These are phyloP conservation scores for Saksenaea oblongispora DNA, from an alignment of 371 early-diverging fungal species.

Conservation along the genomic window DNA sequence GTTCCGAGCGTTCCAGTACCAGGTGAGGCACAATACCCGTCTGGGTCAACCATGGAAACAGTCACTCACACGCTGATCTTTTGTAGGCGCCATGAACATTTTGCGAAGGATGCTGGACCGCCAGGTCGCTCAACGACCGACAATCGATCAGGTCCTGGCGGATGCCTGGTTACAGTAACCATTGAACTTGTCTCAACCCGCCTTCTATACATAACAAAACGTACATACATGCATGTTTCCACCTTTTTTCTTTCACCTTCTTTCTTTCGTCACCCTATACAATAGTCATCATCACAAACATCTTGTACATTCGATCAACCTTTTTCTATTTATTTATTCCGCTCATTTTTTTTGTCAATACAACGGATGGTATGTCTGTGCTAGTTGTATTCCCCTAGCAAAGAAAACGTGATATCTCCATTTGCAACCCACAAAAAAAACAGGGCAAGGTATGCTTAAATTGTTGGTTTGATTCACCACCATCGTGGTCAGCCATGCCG, in stretches of 20 bases:
- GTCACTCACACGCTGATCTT: neutral
- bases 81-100: constrained; percentile 55
- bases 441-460: no score
- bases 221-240: neutral
- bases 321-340: neutral
- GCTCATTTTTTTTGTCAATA: neutral
- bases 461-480: no score
- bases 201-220: constrained; percentile 6
- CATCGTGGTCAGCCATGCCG: no score
- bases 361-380: neutral
- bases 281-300: constrained; percentile 3
- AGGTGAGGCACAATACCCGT: constrained; percentile 39
- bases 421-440: no score
- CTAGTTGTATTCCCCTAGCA: neutral
- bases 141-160: constrained; percentile 54
- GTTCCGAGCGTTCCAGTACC: constrained; percentile 66
- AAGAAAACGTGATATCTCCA: neutral
- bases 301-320: neutral
- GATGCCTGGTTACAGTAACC: constrained; percentile 52
- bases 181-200: constrained; percentile 5
- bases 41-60: neutral
- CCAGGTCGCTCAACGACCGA: constrained; percentile 52
- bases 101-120: constrained; percentile 57
- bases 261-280: neutral
- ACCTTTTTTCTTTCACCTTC: neutral